Evolutionary conservation across 306 rosid species (phyloP).

Genomic region (Ziziphus jujuba): DNA sequence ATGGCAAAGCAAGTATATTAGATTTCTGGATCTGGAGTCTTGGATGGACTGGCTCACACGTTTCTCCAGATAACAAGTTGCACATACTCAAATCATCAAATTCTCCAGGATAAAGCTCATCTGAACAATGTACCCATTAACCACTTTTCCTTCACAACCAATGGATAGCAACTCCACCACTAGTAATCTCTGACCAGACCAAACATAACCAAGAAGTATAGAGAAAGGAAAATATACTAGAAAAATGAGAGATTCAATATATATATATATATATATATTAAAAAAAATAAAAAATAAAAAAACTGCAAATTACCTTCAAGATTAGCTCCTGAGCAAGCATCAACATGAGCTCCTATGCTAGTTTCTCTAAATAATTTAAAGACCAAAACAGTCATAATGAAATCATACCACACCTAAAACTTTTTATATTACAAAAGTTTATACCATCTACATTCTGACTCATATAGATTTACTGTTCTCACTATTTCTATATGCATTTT

Average conservation of each 20-base stretch:
- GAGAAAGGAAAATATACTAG: no score
- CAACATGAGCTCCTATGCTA: constrained; percentile 67
- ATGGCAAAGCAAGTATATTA: constrained; percentile 27
- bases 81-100: constrained; percentile 58
- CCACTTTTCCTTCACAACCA: constrained; percentile 45
- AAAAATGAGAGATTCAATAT: no score
- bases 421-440: no score
- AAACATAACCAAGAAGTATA: constrained; percentile 21
- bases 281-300: no score
- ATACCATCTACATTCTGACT: no score
- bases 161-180: constrained; percentile 57
- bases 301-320: constrained; percentile 59
- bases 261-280: no score
- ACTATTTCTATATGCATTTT: no score
- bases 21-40: constrained; percentile 40
- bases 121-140: constrained; percentile 52
- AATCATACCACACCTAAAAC: no score
- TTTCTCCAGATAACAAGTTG: constrained; percentile 53
- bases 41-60: constrained; percentile 53
- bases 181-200: constrained; percentile 61
- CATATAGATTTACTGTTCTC: no score
- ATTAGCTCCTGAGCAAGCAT: constrained; percentile 63
- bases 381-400: background rate
- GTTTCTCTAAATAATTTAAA: constrained; percentile 53
- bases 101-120: constrained; percentile 79